A percentile compares a stretch with the other conserved stretches of the same genome.
These are phyloP conservation scores for Microcos paniculata DNA, from an alignment of 345 rosid genomes.

Conservation along the genomic window DNA sequence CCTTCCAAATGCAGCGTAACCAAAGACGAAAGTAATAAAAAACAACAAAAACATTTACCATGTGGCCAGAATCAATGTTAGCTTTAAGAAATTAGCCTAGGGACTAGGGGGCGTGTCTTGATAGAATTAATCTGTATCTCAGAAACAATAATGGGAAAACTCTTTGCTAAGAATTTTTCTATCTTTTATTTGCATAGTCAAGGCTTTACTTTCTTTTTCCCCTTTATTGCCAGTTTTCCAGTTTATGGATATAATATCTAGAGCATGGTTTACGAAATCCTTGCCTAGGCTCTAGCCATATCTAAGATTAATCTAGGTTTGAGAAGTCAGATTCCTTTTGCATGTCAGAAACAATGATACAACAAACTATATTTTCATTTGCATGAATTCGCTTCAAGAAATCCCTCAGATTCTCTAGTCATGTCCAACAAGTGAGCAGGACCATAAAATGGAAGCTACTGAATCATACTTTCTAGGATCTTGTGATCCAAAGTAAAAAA, in stretches of 20 bases:
- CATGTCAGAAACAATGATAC: not conserved
- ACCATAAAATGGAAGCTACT: not conserved
- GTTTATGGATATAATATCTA: not conserved
- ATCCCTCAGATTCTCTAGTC: not conserved
- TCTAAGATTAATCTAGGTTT: not conserved
- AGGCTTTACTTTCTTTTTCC: not conserved
- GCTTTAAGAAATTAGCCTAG: not conserved
- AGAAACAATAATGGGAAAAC: not conserved
- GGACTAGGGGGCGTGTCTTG: too few relatives aligned
- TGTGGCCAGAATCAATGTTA: not conserved
- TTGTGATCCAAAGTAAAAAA: not conserved
- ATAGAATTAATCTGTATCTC: not conserved
- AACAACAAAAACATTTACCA: not conserved
- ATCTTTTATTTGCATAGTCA: not conserved
- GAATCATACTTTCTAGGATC: not conserved
- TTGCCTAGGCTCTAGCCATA: not conserved
- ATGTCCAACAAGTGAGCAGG: not conserved
- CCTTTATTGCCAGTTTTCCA: not conserved
- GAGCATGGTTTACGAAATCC: not conserved
- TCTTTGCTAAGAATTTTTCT: not conserved
- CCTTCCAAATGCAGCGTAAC: slow-evolving; percentile 1
- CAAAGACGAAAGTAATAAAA: not conserved
- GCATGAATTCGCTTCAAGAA: not conserved
- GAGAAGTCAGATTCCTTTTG: not conserved
- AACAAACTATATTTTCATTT: not conserved